Conservation (phyloP, 1,284 basidiomycete species). For the Takashimella tepidaria region DNA sequence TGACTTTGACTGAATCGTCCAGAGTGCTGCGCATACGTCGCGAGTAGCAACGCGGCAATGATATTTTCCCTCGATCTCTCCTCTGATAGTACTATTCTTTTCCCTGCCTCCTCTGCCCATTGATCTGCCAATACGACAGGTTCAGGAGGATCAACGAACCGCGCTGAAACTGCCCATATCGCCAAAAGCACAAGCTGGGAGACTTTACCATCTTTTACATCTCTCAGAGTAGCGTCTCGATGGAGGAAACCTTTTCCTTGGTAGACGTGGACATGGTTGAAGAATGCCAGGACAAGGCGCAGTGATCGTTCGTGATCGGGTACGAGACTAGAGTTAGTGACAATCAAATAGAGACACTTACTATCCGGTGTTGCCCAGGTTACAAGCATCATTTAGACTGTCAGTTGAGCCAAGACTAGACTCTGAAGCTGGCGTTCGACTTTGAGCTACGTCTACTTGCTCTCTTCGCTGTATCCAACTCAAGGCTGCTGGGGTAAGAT, state of each 20-base stretch:
- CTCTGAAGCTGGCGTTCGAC: too few relatives aligned
- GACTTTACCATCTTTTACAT: background rate
- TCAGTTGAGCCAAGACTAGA: too few relatives aligned
- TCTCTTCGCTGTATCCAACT: background rate
- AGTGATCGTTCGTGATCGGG: background rate
- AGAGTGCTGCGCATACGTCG: background rate
- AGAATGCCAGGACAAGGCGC: background rate
- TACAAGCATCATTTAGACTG: too few relatives aligned
- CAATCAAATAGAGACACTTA: background rate
- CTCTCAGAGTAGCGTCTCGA: background rate
- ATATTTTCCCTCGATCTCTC: background rate
- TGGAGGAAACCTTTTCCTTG: background rate
- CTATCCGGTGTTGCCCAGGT: background rate
- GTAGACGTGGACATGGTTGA: background rate
- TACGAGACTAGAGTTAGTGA: background rate
- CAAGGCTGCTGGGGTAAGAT: background rate
- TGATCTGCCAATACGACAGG: background rate
- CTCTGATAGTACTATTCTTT: background rate
- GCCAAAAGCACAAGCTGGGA: background rate
- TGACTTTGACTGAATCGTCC: background rate
- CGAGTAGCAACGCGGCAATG: background rate
- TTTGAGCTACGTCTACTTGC: too few relatives aligned
- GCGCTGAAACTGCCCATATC: background rate
- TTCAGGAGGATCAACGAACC: background rate
- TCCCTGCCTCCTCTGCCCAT: background rate